Base-by-base conservation (phyloP, 2,329 filamentous ascomycete genomes). In the Fusarium sp. region DNA sequence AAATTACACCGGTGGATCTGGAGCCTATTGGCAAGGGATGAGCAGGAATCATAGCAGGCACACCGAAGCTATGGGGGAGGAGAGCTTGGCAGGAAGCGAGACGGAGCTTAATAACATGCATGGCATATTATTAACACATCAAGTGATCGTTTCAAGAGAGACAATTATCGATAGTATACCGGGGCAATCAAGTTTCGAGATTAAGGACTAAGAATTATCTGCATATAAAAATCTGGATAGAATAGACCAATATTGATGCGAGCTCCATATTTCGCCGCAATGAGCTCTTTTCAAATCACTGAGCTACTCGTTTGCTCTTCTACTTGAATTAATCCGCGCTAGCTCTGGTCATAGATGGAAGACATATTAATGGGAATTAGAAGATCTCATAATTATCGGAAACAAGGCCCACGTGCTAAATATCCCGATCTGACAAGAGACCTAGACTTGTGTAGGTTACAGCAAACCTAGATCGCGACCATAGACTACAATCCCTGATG, bases 1-100 rank as follows among this genome's bases (percentile, higher is more conserved):
- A 11, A 4, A 5, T 0, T 23, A 40, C 5, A 4, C 6, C 1
- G 18, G 35, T 1, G 41, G 35, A 2, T 41, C 35, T 3, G 52
- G 41, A 9, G 2, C 17, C 2, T 51, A 51, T 13, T 51, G 57
- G 57, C 54, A 35, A 2, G 23, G 23, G 3, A 36, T 27, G 4
- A 29, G 41, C n/a, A 37, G 43, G 7, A 51, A 5, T 0, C 20
- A 29, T 2, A 18, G 6, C 0, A 25, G 36, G 2, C 17, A 37
- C 11, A 31, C 3, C 5, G 46, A 29, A n/a, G 3, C 2, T 6
- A 11, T 33, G 6, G n/a, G 20, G 0, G 17, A 17, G 0, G 53
- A 58, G 1, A 35, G 27, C 11, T 2, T n/a, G 1, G 42, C 42
- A 0, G 57, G 42, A 0, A 59, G 57, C 0, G 53, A 59, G 4